Evolutionary conservation across 345 rosid species (phyloP).

Genomic region (Populus simonii): DNA sequence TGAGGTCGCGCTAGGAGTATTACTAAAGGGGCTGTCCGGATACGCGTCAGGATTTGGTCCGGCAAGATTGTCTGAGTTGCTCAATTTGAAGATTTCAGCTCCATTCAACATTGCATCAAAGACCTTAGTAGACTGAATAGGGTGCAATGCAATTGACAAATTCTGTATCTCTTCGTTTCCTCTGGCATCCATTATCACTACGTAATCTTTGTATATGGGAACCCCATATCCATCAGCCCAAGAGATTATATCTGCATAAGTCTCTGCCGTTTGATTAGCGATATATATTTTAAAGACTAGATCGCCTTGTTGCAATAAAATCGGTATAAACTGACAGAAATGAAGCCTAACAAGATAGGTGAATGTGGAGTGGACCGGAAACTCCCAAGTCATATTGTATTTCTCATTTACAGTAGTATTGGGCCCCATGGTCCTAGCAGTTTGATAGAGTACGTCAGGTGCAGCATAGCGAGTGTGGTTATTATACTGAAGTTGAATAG

Average conservation of each 20-base stretch:
- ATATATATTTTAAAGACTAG: conserved; percentile 1
- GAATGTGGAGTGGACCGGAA: conserved; percentile 8
- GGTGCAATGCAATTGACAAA: no score
- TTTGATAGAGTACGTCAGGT: no score
- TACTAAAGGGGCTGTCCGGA: no score
- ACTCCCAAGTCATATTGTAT: conserved; percentile 14
- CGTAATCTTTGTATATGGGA: no score
- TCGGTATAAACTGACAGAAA: conserved; percentile 1
- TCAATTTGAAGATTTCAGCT: no score
- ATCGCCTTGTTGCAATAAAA: background rate
- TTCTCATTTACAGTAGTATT: background rate
- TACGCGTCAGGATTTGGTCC: background rate
- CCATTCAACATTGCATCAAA: no score
- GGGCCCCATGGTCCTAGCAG: background rate
- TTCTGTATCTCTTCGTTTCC: no score
- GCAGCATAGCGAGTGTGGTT: no score
- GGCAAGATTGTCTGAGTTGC: no score
- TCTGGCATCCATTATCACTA: no score
- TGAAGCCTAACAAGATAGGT: background rate
- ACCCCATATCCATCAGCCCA: background rate
- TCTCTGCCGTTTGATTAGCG: conserved; percentile 3
- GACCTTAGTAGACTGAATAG: rapidly evolving
- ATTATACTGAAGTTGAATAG: no score
- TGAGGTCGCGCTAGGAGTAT: conserved; percentile 25
- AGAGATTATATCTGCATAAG: background rate